These are phyloP conservation scores for Strombidium stylifer DNA, from an alignment of 73 alveolate species.

Conservation along the genomic window DNA sequence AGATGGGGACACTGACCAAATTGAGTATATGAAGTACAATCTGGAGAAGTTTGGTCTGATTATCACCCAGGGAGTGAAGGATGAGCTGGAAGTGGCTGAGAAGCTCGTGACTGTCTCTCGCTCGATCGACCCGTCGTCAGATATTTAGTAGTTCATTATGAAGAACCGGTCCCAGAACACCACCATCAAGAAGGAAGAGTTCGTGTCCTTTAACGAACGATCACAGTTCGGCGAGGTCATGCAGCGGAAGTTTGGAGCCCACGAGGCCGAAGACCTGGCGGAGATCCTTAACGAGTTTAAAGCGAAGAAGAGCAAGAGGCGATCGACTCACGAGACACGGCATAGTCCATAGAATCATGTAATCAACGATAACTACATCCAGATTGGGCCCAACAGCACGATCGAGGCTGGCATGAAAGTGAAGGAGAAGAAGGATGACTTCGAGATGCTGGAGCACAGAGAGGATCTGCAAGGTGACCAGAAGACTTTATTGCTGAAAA, in stretches of 20 bases:
- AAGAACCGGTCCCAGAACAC: conserved; percentile 27
- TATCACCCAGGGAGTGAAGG: conserved; percentile 18
- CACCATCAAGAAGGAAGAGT: neutral
- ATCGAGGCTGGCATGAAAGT: neutral
- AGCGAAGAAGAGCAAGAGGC: no score
- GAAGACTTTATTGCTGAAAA: neutral
- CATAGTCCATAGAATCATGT: neutral
- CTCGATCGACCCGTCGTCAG: conserved; percentile 42
- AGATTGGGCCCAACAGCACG: neutral
- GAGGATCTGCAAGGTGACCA: neutral
- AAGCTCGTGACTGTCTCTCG: conserved; percentile 16
- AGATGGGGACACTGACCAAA: conserved; percentile 27
- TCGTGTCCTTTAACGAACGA: neutral
- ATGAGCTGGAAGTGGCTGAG: conserved; percentile 7
- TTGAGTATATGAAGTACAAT: conserved; percentile 14
- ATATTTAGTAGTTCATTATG: conserved; percentile 44
- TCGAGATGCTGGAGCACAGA: neutral
- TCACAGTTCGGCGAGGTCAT: no score
- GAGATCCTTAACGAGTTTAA: no score
- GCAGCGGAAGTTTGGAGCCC: no score
- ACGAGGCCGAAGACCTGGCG: no score
- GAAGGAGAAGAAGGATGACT: neutral
- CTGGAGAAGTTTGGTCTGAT: conserved; percentile 12
- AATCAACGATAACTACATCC: neutral
- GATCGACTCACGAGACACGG: no score